These are phyloP conservation scores for Candida xiaguanensis DNA, from an alignment of 805 yeast genomes.

Conservation along the genomic window DNA sequence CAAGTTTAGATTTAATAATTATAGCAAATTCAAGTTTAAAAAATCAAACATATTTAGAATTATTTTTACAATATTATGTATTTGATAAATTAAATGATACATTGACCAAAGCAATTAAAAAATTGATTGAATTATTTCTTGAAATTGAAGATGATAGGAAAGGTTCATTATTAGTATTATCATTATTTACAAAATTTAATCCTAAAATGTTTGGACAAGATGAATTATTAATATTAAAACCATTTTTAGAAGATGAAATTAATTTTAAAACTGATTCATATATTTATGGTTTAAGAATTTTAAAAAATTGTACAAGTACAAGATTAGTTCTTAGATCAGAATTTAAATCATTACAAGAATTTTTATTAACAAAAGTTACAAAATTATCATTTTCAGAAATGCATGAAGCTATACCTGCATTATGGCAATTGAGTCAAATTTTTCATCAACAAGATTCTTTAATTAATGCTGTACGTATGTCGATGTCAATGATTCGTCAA, in stretches of 20 bases:
- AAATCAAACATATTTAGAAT: constrained; percentile 14
- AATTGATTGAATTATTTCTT: constrained; percentile 33
- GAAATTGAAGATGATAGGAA: constrained; percentile 28
- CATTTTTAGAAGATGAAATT: constrained; percentile 52
- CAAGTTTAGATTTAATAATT: constrained; percentile 8
- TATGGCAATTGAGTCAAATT: constrained; percentile 52
- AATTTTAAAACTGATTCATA: constrained; percentile 39
- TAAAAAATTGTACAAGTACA: constrained; percentile 46
- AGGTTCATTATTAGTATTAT: constrained; percentile 44
- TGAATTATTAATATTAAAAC: constrained; percentile 62
- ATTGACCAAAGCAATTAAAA: constrained; percentile 10
- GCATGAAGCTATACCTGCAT: constrained; percentile 70
- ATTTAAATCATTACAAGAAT: constrained; percentile 50
- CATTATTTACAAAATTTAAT: constrained; percentile 52
- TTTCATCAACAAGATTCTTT: constrained; percentile 46
- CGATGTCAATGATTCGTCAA: constrained; percentile 6
- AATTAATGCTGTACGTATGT: constrained; percentile 38
- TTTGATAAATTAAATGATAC: constrained; percentile 19
- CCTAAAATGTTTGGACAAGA: constrained; percentile 58
- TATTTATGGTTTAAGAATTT: constrained; percentile 50
- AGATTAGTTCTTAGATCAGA: constrained; percentile 44
- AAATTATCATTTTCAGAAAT: constrained; percentile 58
- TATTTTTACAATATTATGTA: constrained; percentile 40
- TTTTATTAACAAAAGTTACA: constrained; percentile 54
- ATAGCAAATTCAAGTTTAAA: constrained; percentile 35